Evolutionary conservation across 2,329 filamentous ascomycete species (phyloP).

Genomic region (Fusarium multiceps): DNA sequence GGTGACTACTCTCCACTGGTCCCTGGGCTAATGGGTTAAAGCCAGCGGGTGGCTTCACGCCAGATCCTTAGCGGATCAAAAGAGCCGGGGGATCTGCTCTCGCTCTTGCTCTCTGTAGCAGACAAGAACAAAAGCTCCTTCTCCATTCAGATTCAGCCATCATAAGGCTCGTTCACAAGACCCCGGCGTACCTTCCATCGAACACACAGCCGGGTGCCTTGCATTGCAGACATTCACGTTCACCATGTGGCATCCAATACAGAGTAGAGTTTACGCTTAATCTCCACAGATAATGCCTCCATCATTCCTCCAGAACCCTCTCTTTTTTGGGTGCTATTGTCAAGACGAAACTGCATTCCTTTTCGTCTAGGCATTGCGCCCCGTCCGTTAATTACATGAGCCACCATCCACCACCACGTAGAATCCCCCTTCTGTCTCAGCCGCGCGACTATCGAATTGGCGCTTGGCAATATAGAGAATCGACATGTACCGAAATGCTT

Average conservation of each 20-base stretch:
- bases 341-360: conserved; percentile 21
- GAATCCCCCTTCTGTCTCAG: conserved; percentile 24
- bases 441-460: conserved; percentile 36
- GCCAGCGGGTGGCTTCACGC: conserved; percentile 32
- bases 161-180: conserved; percentile 18
- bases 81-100: not conserved
- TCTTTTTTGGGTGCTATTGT: not conserved
- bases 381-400: conserved; percentile 23
- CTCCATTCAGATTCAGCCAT: not conserved
- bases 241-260: conserved; percentile 4
- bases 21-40: not conserved
- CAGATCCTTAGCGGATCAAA: not conserved
- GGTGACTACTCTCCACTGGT: not conserved
- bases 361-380: conserved; percentile 2
- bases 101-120: not conserved
- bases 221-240: conserved; percentile 1
- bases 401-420: conserved; percentile 3
- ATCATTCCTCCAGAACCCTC: conserved; percentile 1
- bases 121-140: not conserved
- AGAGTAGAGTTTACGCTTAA: conserved; percentile 1
- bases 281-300: conserved; percentile 11
- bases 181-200: not conserved
- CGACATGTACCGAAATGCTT: not conserved
- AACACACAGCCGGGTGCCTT: conserved; percentile 11
- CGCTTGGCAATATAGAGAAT: conserved; percentile 9